Evolutionary conservation across 1,139 yeast genomes (phyloP).

Genomic region (Yamadazyma sp.): DNA sequence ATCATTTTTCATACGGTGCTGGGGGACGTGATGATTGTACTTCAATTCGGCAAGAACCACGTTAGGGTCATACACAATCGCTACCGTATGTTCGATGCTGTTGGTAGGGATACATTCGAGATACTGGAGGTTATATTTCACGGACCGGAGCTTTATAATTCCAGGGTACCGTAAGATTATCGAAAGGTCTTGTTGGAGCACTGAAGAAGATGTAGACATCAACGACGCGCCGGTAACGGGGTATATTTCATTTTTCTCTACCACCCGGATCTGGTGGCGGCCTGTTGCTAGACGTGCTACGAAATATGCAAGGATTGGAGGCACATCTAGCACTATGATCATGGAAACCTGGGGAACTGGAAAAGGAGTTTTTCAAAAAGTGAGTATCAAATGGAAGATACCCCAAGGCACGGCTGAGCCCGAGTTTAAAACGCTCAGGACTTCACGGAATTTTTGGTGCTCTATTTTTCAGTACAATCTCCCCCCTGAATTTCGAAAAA

Average conservation of each 20-base stretch:
- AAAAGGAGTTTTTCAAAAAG: neutral
- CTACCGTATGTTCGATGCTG: neutral
- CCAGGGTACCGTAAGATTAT: neutral
- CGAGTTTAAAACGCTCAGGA: too few species aligned
- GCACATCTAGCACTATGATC: slow-evolving; percentile 4
- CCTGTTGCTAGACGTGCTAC: neutral
- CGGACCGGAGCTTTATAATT: slow-evolving; percentile 1
- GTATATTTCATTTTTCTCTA: slow-evolving; percentile 2
- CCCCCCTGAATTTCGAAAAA: too few species aligned
- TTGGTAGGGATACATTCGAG: slow-evolving; percentile 1
- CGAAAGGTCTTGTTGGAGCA: neutral
- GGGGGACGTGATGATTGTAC: slow-evolving; percentile 1
- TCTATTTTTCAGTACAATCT: too few species aligned
- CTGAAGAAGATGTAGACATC: neutral
- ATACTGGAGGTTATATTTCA: neutral
- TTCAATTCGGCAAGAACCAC: slow-evolving; percentile 1
- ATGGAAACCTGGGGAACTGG: neutral
- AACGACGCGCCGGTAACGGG: slow-evolving; percentile 5
- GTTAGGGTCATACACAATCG: slow-evolving; percentile 5
- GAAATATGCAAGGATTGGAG: slow-evolving; percentile 4
- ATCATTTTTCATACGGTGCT: neutral
- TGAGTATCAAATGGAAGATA: neutral
- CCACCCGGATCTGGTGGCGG: neutral
- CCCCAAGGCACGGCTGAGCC: too few species aligned
- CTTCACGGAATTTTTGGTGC: too few species aligned